Evolutionary conservation across 371 early-diverging fungal genomes (phyloP), one percentile per base, ranked within the genome.

Genomic region (Polyrhizophydium stewartii): DNA sequence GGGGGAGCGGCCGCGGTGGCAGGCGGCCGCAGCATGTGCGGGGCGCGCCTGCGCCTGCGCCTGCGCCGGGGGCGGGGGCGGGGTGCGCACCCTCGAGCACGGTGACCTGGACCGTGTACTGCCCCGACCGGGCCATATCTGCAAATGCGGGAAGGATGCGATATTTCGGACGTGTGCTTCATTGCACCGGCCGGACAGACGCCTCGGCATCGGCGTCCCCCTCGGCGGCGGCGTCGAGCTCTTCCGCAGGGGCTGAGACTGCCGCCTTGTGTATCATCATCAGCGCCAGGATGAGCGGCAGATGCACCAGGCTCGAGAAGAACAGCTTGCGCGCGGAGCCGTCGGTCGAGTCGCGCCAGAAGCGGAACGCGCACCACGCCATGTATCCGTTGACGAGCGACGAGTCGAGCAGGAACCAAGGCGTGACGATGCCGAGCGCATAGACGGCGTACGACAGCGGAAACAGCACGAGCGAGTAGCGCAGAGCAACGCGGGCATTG

Each of bases 201-300:
- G n/a, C n/a, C n/a, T n/a, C 35, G 7, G 3, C 35, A 35, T 35
- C 35, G 35, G 3, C 35, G 35, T 35, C 35, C 35, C 13, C 35
- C 7, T 35, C 35, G 7, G 3, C 35, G 35, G 7, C 35, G 35
- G 3, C 35, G 35, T 35, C 7, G 35, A 35, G 3, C n/a, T n/a
- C n/a, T n/a, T n/a, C n/a, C n/a, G n/a, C n/a, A n/a, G n/a, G n/a
- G n/a, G n/a, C n/a, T n/a, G n/a, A n/a, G n/a, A n/a, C n/a, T n/a
- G n/a, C n/a, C 50, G 6, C 41, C 70, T 97, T 95, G 74, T 95
- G 96, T 24, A 89, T 61, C 86, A 97, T 88, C 76, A 96, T 77
- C 49, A 96, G 77, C 3, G 84, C 91, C 55, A 96, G 69, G 28
- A 92, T 64, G 0, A 95, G 74, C 0, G 96, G 96, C 61, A 97